These are phyloP conservation scores for Fraxinus nigra DNA, from an alignment of 305 asterid species.

Conservation along the genomic window DNA sequence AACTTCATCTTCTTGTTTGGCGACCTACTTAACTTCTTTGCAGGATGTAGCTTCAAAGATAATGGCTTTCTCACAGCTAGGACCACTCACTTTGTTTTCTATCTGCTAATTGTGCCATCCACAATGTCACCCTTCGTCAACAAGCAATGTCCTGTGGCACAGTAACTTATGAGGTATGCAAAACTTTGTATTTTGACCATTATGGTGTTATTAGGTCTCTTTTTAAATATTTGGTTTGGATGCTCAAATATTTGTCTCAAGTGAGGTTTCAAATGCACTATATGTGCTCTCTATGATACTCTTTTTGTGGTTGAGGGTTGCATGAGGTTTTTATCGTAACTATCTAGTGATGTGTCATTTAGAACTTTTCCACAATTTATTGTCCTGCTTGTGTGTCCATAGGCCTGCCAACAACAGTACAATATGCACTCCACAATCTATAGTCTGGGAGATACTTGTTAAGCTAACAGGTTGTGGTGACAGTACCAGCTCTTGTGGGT, in stretches of 20 bases:
- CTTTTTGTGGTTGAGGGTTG: neutral
- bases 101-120: slow-evolving; percentile 50
- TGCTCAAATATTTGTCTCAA: neutral
- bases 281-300: neutral
- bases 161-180: slow-evolving; percentile 47
- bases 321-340: neutral
- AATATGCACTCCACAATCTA: neutral
- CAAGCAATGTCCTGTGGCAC: slow-evolving; percentile 48
- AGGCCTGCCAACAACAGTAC: neutral
- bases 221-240: neutral
- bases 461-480: neutral
- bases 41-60: slow-evolving; percentile 52
- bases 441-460: neutral
- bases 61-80: slow-evolving; percentile 53
- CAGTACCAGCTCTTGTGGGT: neutral
- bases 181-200: neutral
- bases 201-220: neutral
- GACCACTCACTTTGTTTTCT: slow-evolving; percentile 45
- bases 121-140: slow-evolving; percentile 50
- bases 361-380: neutral
- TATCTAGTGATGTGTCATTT: neutral
- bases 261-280: neutral
- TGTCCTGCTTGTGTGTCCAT: neutral
- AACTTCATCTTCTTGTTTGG: neutral
- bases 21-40: slow-evolving; percentile 10